Evolutionary conservation across 2,329 filamentous ascomycete genomes (phyloP).

Genomic region (Achaetomium macrosporum): DNA sequence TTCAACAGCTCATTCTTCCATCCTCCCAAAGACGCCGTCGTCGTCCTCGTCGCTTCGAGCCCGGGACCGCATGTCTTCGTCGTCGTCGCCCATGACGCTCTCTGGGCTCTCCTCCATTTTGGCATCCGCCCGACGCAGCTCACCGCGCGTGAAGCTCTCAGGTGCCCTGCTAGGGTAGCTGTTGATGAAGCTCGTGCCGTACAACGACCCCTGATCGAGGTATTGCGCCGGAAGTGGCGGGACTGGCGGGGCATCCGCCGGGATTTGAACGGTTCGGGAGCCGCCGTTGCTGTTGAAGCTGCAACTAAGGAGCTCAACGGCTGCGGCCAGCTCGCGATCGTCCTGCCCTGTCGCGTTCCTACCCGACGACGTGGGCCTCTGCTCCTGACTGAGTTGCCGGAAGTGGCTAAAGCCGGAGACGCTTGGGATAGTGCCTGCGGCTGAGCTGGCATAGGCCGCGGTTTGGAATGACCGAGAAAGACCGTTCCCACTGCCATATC

Average conservation of each 20-base stretch:
- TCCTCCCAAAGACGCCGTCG: slow-evolving; percentile 89
- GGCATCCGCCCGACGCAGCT: slow-evolving; percentile 53
- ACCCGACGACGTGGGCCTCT: slow-evolving; percentile 73
- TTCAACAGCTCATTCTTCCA: slow-evolving; percentile 67
- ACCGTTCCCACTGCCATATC: slow-evolving; percentile 51
- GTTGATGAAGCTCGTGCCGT: slow-evolving; percentile 57
- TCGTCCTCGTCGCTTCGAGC: slow-evolving; percentile 81
- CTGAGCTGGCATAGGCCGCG: slow-evolving; percentile 48
- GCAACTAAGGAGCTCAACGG: slow-evolving; percentile 84
- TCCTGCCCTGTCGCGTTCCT: slow-evolving; percentile 70
- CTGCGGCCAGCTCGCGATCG: slow-evolving; percentile 81
- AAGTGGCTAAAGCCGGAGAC: slow-evolving; percentile 50
- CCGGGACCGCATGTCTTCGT: slow-evolving; percentile 54
- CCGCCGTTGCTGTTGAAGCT: slow-evolving; percentile 75
- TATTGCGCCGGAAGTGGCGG: slow-evolving; percentile 80
- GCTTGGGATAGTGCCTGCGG: slow-evolving; percentile 47
- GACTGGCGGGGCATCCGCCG: slow-evolving; percentile 75
- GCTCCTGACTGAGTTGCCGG: slow-evolving; percentile 69
- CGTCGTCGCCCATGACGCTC: slow-evolving; percentile 60
- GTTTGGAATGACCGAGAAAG: slow-evolving; percentile 82
- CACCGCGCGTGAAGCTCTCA: slow-evolving; percentile 60
- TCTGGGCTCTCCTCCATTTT: slow-evolving; percentile 63
- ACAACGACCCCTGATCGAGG: slow-evolving; percentile 55
- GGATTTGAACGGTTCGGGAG: slow-evolving; percentile 56
- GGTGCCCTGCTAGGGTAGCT: slow-evolving; percentile 56